A percentile compares a stretch with the other conserved stretches of the same genome.
These are phyloP conservation scores for Rhazya stricta DNA, from an alignment of 257 asterid genomes.

Conservation along the genomic window DNA sequence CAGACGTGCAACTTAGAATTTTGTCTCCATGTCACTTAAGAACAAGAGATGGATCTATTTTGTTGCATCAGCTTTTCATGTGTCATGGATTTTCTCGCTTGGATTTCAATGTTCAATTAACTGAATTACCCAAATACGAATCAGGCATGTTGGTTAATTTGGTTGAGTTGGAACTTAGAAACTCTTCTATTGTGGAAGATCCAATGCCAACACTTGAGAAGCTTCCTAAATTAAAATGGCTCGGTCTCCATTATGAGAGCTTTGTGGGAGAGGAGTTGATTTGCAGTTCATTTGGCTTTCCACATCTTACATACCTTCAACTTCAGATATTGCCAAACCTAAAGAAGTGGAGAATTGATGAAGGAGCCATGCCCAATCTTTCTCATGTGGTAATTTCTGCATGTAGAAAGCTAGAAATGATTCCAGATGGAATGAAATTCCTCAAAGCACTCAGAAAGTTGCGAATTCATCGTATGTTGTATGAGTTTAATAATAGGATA, in stretches of 20 bases:
- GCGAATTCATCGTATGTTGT: background rate
- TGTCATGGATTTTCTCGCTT: no score
- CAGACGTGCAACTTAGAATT: no score
- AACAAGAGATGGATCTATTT: background rate
- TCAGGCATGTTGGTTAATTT: background rate
- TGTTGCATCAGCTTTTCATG: background rate
- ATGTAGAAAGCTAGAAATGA: background rate
- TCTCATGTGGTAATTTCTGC: background rate
- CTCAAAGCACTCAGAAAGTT: background rate
- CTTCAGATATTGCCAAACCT: background rate
- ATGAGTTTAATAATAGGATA: background rate
- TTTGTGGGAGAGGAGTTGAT: background rate
- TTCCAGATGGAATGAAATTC: background rate
- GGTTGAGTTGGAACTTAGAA: background rate
- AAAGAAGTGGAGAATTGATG: constrained; percentile 3
- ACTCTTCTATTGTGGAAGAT: constrained; percentile 12
- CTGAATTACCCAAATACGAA: background rate
- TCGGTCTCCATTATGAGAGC: background rate
- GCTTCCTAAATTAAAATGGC: constrained; percentile 2
- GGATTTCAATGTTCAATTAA: background rate
- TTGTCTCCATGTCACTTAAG: no score
- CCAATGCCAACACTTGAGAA: constrained; percentile 12
- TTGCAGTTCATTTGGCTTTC: constrained; percentile 3
- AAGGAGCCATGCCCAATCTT: constrained; percentile 19
- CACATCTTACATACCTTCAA: constrained; percentile 1